phyloP scores from a whole-genome alignment of 352 stramenopile genomes.

The Phytophthora litchii region DNA sequence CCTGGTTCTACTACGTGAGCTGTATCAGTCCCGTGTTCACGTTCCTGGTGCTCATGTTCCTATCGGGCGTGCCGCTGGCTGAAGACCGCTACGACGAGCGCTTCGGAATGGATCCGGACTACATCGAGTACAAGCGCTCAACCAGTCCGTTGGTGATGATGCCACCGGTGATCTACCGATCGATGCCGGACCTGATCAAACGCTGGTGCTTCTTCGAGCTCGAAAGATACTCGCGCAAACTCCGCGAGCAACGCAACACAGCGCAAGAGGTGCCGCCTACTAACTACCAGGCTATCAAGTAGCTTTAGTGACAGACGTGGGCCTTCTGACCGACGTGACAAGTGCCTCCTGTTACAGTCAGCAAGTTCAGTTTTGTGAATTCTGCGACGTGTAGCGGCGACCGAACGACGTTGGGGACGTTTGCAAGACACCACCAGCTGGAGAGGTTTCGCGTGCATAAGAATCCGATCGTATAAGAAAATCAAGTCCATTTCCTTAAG shows the following conservation, averaged over 20 bases:
- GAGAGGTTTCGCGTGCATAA: background rate
- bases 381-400: slow-evolving; percentile 5
- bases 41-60: slow-evolving; percentile 71
- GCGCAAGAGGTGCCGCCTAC: slow-evolving; percentile 18
- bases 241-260: slow-evolving; percentile 32
- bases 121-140: slow-evolving; percentile 69
- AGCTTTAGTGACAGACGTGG: background rate
- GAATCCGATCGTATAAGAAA: slow-evolving; percentile 8
- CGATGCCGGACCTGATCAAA: slow-evolving; percentile 46
- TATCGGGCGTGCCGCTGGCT: slow-evolving; percentile 68
- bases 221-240: slow-evolving; percentile 58
- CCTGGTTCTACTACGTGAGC: slow-evolving; percentile 56
- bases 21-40: slow-evolving; percentile 57
- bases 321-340: background rate
- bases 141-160: slow-evolving; percentile 68
- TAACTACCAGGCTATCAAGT: slow-evolving; percentile 43
- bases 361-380: background rate
- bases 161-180: slow-evolving; percentile 48
- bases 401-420: background rate
- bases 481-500: slow-evolving; percentile 20
- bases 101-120: slow-evolving; percentile 56
- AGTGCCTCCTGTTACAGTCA: background rate
- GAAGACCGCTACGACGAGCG: slow-evolving; percentile 70
- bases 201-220: slow-evolving; percentile 57
- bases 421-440: background rate